Conservation (phyloP, 805 yeast genomes). For the Candida gorgasii region DNA sequence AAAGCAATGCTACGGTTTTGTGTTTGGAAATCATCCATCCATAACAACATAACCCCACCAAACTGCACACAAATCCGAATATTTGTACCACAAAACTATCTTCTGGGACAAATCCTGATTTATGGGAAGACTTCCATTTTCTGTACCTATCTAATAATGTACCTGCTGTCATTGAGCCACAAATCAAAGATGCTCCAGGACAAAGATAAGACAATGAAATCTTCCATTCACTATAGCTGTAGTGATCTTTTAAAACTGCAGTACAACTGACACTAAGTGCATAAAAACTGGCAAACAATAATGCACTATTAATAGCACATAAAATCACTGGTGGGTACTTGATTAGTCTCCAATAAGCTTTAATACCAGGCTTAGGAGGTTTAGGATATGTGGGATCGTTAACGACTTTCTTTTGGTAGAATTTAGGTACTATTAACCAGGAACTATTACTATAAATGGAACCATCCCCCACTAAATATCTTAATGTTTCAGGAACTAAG, state of each 20-base stretch:
- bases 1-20: constrained; percentile 16
- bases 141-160: constrained; percentile 40
- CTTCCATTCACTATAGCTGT: constrained; percentile 34
- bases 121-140: constrained; percentile 12
- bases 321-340: constrained; percentile 45
- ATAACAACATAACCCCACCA: constrained; percentile 48
- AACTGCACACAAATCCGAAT: constrained; percentile 43
- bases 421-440: constrained; percentile 29
- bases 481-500: constrained; percentile 41
- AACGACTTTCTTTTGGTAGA: constrained; percentile 24
- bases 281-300: constrained; percentile 56
- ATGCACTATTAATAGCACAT: constrained; percentile 48
- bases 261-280: constrained; percentile 54
- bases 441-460: constrained; percentile 19
- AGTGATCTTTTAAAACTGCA: constrained; percentile 35
- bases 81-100: constrained; percentile 45
- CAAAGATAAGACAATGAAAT: constrained; percentile 51
- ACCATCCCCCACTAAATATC: constrained; percentile 41
- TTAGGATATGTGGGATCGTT: constrained; percentile 34
- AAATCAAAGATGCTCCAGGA: constrained; percentile 51
- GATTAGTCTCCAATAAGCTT: constrained; percentile 36
- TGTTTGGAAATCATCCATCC: constrained; percentile 52
- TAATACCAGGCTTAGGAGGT: constrained; percentile 48
- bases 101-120: constrained; percentile 43
- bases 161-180: constrained; percentile 53